Percentiles rank a stretch among this genome's conserved stretches.
Conservation (phyloP, 2,329 filamentous ascomycete genomes). For the Aspergillus quadricinctus region DNA sequence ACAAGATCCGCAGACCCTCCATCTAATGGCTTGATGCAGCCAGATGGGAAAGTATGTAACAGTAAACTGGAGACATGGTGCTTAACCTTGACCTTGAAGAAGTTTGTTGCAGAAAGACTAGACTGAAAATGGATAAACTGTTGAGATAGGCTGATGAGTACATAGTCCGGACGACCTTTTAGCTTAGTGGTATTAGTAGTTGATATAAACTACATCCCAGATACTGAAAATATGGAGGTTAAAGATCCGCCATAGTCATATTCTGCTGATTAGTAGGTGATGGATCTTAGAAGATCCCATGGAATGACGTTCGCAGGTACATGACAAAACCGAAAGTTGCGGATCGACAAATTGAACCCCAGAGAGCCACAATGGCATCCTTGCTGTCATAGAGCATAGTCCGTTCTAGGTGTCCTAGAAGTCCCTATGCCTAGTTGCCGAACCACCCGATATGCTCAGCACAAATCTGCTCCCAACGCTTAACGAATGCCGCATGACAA, state of each 20-base stretch:
- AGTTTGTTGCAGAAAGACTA: too few relatives aligned
- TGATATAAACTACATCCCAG: too few relatives aligned
- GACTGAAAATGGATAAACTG: too few relatives aligned
- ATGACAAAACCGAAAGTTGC: background rate
- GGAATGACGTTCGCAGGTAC: background rate
- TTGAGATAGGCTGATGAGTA: too few relatives aligned
- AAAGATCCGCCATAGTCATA: background rate
- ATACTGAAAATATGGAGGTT: background rate
- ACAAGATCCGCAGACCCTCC: too few relatives aligned
- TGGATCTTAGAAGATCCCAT: background rate
- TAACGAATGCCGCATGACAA: background rate
- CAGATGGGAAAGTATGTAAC: too few relatives aligned
- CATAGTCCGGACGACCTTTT: too few relatives aligned
- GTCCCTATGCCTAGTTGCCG: background rate
- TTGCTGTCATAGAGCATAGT: background rate
- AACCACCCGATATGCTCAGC: background rate
- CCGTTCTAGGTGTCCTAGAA: background rate
- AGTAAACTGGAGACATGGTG: too few relatives aligned
- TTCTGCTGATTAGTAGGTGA: background rate
- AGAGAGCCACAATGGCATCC: background rate
- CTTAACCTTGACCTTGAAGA: too few relatives aligned
- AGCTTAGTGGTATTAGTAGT: too few relatives aligned
- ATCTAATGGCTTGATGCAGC: too few relatives aligned
- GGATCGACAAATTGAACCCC: background rate
- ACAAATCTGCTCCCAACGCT: background rate